Evolutionary conservation across 306 rosid species (phyloP), one percentile per base, ranked within the genome.

Genomic region (Sesbania bispinosa): DNA sequence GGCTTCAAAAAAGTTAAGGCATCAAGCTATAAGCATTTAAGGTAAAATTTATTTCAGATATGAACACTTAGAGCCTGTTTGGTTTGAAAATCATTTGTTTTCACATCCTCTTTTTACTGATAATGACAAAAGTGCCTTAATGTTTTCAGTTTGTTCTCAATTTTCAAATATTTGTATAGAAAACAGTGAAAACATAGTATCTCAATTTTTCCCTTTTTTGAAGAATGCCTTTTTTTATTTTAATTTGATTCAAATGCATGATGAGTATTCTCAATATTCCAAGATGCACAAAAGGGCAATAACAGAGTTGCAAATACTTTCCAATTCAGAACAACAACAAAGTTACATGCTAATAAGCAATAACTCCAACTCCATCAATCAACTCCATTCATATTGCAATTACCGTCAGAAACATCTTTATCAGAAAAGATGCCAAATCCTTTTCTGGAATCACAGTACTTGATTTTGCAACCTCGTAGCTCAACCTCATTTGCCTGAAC

Each of bases 371-470:
- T 26, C 11, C n/a, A n/a, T n/a, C 50, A 11, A 45, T 36, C 27
- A 20, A 30, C 10, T 47, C 42, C 5, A 48, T 48, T 62, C 53
- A 62, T 69, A 43, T 6, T 75, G 35, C 58, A 66, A 39, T 81
- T 87, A 94, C 95, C 99, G 23, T 91, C 91, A 73, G 90, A 82
- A 80, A 77, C 86, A 78, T 82, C 78, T 38, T 82, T 76, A 4
- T 85, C 77, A 3, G 79, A 73, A 63, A 91, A 91, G 32, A 94
- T 83, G 32, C 99, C 97, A 79, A 82, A 89, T 57, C 99, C 97
- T 88, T 85, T 91, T 70, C 67, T 88, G 65, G 92, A 87, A 87
- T 86, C 87, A 45, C 95, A 83, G 77, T 80, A 80, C 42, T 88
- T 89, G 82, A 94, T 86, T 41, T 80, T 79, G 84, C 91, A 87